Evolutionary conservation across 768 basidiomycete genomes (phyloP), one percentile per base, ranked within the genome.

Genomic region (Tulasnella sp.): DNA sequence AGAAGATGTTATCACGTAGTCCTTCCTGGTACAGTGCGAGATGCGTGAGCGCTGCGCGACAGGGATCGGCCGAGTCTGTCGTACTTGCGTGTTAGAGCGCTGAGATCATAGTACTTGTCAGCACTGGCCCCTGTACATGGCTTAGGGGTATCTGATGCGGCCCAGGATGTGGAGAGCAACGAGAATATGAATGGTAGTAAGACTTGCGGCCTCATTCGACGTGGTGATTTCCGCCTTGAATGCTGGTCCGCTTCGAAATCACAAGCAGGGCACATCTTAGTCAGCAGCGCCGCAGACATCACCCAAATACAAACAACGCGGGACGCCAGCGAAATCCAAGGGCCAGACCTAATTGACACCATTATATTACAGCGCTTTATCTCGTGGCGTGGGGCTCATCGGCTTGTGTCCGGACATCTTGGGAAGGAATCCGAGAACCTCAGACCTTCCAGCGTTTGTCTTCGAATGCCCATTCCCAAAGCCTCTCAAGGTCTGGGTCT

Each of bases 1-100:
- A 20, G 40, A 51, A 1, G 86, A 84, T 0, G 89, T 83, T 70
- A 91, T 83, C 77, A 87, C 83, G 81, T 92, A 91, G 83, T 94
- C 81, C 88, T 89, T 79, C 92, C 44, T 74, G 11, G 40, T 23
- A 55, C n/a, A 44, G 46, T 32, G 5, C 15, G 44, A 7, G 29
- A 69, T 61, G 29, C 37, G 75, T 76, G 35, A 61, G 71, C 71
- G 13, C 23, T 46, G 23, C 26, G 71, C 71, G 29, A 72, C 71
- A 72, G n/a, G 13, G 23, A 29, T 29, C 18, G 11, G 29, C 3
- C 16, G 71, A 72, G 26, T 40, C 39, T 11, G 26, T 9, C 71
- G 39, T 72, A 72, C 71, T 72, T 72, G 71, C 39, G 39, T 72
- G 71, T 40, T 37, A 72, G n/a, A 32, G 37, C 37, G 37, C 71